Base-by-base conservation (phyloP, 306 rosid species). In the Vigna reflexopilosa region DNA sequence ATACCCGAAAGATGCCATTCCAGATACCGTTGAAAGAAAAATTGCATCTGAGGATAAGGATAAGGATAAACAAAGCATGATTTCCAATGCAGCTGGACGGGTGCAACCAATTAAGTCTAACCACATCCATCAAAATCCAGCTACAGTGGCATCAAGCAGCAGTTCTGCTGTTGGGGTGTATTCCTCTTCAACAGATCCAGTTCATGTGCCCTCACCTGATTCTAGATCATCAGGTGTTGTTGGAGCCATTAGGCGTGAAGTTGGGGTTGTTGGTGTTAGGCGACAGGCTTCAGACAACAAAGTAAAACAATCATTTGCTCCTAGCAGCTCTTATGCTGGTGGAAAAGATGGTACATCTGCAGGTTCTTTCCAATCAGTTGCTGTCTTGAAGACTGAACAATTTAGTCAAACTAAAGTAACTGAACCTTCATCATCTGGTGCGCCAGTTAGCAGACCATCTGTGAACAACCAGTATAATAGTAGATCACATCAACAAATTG, bases 171-270 rank as follows among this genome's bases (percentile, higher is more conserved):
- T 96, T 69, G 98, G 98, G 74, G 86, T 96, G 76, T 93, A 96
- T 91, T 91, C 96, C 52, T 96, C 99, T 83, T 86, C 98, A 55
- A 91, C 94, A 19, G 99, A 96, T 87, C 99, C 99, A 19, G 99
- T 96, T 77, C 99, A 96, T 72, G 98, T 96, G 65, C 99, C 99
- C 59, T 93, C 99, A 75, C 98, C 98, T 54, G 98, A 96, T 90
- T 90, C 97, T 71, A 88, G 97, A 84, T 83, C 96, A 52, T 88
- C 92, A 51, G 96, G 93, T 67, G 79, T 84, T 83, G 93, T 94
- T 82, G 99, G 99, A 71, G 98, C 99, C 36, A 96, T 96, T 78
- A 90, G 90, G 84, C 98, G 99, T 67, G 99, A 93, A 81, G 97
- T 96, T 64, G 98, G 98, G 82, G 92, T 91, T 17, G 97, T 88